Evolutionary conservation across 331 rosid species (phyloP).

Genomic region (Cydonia oblonga): DNA sequence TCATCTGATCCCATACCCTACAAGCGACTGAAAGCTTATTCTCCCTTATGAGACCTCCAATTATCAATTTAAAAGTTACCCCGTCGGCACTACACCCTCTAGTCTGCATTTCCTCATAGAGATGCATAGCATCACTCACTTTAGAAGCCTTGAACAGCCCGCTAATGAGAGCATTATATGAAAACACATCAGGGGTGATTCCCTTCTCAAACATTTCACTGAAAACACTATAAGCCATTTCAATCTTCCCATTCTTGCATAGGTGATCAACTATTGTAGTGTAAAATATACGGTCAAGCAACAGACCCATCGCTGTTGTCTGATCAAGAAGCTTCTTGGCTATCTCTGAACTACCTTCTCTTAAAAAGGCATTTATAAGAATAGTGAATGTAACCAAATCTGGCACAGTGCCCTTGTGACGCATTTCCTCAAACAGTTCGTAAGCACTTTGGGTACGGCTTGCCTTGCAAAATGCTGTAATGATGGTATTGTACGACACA

Average conservation of each 20-base stretch:
- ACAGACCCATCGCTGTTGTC: conserved; percentile 45
- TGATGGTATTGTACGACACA: conserved; percentile 73
- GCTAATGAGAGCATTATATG: conserved; percentile 79
- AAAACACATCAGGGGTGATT: conserved; percentile 59
- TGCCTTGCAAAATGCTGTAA: conserved; percentile 51
- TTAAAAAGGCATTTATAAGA: conserved; percentile 57
- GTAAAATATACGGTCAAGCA: conserved; percentile 55
- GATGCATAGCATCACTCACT: conserved; percentile 47
- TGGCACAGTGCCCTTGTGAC: conserved; percentile 53
- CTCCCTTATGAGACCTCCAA: conserved; percentile 64
- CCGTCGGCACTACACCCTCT: conserved; percentile 53
- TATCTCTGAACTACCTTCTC: conserved; percentile 45
- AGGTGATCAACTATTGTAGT: conserved; percentile 54
- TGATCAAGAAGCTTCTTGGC: conserved; percentile 63
- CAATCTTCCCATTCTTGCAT: conserved; percentile 57
- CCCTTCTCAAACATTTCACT: conserved; percentile 60
- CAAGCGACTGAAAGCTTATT: conserved; percentile 51
- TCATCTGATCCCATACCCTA: conserved; percentile 89
- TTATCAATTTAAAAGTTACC: conserved; percentile 78
- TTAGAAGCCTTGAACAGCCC: conserved; percentile 68
- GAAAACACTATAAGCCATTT: conserved; percentile 46
- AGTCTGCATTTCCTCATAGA: conserved; percentile 71
- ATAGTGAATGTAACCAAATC: conserved; percentile 72
- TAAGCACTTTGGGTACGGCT: conserved; percentile 47
- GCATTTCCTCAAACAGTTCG: conserved; percentile 67